Percentiles rank a stretch among this genome's conserved stretches.
Conservation (phyloP, 805 yeast genomes). For the Candida sanyiensis region DNA sequence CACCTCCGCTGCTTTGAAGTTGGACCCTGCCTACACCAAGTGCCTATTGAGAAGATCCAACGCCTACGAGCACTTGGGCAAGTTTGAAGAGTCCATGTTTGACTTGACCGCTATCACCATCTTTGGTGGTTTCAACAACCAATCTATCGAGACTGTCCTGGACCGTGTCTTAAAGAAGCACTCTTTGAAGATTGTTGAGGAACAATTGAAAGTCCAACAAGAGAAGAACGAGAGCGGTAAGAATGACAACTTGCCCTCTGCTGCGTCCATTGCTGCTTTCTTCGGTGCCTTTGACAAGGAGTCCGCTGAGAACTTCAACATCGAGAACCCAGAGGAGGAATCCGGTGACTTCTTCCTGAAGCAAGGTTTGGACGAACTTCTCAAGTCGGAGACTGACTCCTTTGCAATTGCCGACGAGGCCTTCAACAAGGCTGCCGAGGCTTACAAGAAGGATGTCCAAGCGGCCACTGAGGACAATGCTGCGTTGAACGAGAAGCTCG, state of each 20-base stretch:
- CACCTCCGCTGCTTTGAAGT: slow-evolving; percentile 75
- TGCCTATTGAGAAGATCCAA: slow-evolving; percentile 90
- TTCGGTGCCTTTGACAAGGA: slow-evolving; percentile 77
- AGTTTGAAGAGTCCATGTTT: slow-evolving; percentile 78
- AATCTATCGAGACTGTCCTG: slow-evolving; percentile 69
- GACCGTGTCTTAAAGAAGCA: slow-evolving; percentile 83
- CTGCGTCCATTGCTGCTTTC: slow-evolving; percentile 79
- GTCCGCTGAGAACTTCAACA: slow-evolving; percentile 36
- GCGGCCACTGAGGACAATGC: slow-evolving; percentile 21
- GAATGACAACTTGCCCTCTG: slow-evolving; percentile 57
- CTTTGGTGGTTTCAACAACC: slow-evolving; percentile 76
- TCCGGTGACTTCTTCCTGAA: slow-evolving; percentile 60
- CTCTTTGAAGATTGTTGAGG: slow-evolving; percentile 67
- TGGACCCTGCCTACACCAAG: slow-evolving; percentile 87
- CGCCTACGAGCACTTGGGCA: slow-evolving; percentile 78
- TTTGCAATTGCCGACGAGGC: slow-evolving; percentile 33
- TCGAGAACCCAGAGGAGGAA: slow-evolving; percentile 32
- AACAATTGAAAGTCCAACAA: slow-evolving; percentile 38
- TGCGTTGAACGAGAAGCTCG: slow-evolving; percentile 34
- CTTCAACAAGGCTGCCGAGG: slow-evolving; percentile 53
- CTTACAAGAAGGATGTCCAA: slow-evolving; percentile 30
- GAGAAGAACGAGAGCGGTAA: slow-evolving; percentile 10
- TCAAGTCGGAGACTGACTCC: slow-evolving; percentile 36
- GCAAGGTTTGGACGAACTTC: slow-evolving; percentile 56
- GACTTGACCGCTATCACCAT: slow-evolving; percentile 88